Evolutionary conservation across 768 basidiomycete species (phyloP), one percentile per base, ranked within the genome.

Genomic region (Leccinum disarticulatum): DNA sequence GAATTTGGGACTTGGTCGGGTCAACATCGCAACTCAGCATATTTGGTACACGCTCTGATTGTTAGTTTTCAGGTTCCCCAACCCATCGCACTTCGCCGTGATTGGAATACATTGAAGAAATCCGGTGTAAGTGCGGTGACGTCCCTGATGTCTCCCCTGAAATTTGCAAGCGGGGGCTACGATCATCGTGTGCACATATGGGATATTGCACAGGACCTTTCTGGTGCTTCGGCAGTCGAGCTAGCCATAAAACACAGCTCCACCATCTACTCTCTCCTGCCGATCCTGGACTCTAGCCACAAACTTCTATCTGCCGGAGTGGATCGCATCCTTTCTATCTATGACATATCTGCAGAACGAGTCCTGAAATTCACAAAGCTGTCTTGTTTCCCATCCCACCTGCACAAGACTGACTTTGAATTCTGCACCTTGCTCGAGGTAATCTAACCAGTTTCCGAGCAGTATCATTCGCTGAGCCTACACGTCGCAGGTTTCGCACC

Each of bases 171-270:
- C 9, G 83, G 81, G 27, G 81, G 82, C 6, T 76, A 80, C 51
- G 81, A 83, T 66, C 81, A 81, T 56, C 56, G 63, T 38, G 74
- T 83, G 17, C 81, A 81, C 57, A 65, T 82, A 6, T 83, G 83
- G 83, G 70, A 75, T 15, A 56, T 81, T 31, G 63, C 73, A 6
- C 65, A 68, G 5, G 74, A 76, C 61, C 54, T 75, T 41, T 67
- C 73, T 27, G 59, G 71, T 31, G 73, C 75, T 27, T 68, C 73
- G 2, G 64, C 73, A 0, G 62, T 61, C 6, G 67, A 69, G 33
- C 62, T 81, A 31, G 63, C 70, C 22, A 77, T 83, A 59, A 79
- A 70, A 56, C 83, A 83, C 62, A 71, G 64, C 27, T 77, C 81
- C 5, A 55, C 68, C 50, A 61, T 84, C 14, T 77, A 83, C 51